Percentiles rank a stretch among this genome's conserved stretches.
These are phyloP conservation scores for Kurtzmaniella cleridarum DNA, from an alignment of 805 yeast genomes.

Conservation along the genomic window DNA sequence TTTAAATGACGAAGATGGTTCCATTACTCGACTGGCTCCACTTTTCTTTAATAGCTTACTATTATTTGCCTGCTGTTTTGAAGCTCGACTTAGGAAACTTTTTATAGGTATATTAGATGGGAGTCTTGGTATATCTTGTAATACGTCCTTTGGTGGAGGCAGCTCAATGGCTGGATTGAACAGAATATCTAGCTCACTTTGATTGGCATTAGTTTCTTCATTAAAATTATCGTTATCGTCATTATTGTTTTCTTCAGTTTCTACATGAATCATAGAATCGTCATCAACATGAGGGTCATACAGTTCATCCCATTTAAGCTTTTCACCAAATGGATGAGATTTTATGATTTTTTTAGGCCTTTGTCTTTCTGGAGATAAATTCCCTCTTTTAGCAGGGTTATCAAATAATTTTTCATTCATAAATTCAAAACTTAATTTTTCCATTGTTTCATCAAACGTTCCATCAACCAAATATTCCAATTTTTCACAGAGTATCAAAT, in stretches of 20 bases:
- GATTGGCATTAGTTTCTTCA: slow-evolving; percentile 18
- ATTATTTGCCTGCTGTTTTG: slow-evolving; percentile 1
- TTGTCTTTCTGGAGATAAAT: slow-evolving; percentile 2
- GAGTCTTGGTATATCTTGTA: slow-evolving; percentile 1
- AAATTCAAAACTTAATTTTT: slow-evolving; percentile 22
- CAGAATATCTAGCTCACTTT: slow-evolving; percentile 20
- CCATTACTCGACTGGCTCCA: slow-evolving; percentile 18
- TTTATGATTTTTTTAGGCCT: slow-evolving; percentile 12
- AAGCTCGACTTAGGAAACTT: background rate
- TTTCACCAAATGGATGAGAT: slow-evolving; percentile 19
- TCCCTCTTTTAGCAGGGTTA: slow-evolving; percentile 3
- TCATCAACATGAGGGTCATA: slow-evolving; percentile 31
- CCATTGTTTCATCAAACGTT: slow-evolving; percentile 31
- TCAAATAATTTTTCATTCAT: slow-evolving; percentile 18
- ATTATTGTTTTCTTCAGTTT: slow-evolving; percentile 22
- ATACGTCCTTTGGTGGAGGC: slow-evolving; percentile 18
- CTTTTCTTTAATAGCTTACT: slow-evolving; percentile 26
- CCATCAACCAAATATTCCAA: slow-evolving; percentile 24
- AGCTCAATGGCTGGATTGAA: slow-evolving; percentile 26
- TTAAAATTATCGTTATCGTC: slow-evolving; percentile 18
- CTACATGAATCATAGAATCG: slow-evolving; percentile 11
- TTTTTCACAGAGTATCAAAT: background rate
- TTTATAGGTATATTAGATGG: slow-evolving; percentile 2
- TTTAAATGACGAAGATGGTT: slow-evolving; percentile 3
- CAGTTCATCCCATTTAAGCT: slow-evolving; percentile 45